Percentiles rank a stretch among this genome's conserved stretches.
Evolutionary conservation across 441 rosid genomes (phyloP).

Genomic region (Bocquillonia castaneifolia): DNA sequence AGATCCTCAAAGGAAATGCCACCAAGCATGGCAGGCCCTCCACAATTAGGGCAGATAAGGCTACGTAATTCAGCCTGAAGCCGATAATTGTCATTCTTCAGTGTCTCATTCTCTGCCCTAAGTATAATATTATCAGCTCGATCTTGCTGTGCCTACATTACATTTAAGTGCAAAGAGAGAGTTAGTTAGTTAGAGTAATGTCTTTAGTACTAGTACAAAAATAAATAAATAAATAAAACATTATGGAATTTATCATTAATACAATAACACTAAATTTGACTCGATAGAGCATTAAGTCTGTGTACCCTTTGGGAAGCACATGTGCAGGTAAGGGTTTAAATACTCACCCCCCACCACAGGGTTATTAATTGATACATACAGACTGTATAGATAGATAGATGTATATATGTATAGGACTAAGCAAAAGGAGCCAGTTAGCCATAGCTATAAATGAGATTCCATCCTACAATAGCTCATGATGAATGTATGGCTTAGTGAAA

Average conservation of each 20-base stretch:
- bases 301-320: constrained; percentile 27
- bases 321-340: constrained; percentile 37
- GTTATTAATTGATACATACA: constrained; percentile 30
- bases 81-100: constrained; percentile 66
- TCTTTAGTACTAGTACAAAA: no score
- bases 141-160: constrained; percentile 80
- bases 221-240: background rate
- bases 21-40: constrained; percentile 65
- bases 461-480: constrained; percentile 18
- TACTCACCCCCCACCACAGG: constrained; percentile 17
- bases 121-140: constrained; percentile 66
- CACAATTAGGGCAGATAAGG: constrained; percentile 69
- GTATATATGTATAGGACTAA: background rate
- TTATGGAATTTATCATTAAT: background rate
- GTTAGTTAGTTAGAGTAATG: no score
- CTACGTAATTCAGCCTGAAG: constrained; percentile 65
- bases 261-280: constrained; percentile 7
- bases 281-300: constrained; percentile 21
- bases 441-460: constrained; percentile 27
- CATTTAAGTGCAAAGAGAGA: background rate
- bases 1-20: constrained; percentile 65
- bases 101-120: constrained; percentile 68
- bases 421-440: constrained; percentile 19
- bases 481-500: constrained; percentile 17
- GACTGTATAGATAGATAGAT: constrained; percentile 16